Conservation (phyloP, 495 filamentous ascomycete species). For the Cryomyces minteri region DNA sequence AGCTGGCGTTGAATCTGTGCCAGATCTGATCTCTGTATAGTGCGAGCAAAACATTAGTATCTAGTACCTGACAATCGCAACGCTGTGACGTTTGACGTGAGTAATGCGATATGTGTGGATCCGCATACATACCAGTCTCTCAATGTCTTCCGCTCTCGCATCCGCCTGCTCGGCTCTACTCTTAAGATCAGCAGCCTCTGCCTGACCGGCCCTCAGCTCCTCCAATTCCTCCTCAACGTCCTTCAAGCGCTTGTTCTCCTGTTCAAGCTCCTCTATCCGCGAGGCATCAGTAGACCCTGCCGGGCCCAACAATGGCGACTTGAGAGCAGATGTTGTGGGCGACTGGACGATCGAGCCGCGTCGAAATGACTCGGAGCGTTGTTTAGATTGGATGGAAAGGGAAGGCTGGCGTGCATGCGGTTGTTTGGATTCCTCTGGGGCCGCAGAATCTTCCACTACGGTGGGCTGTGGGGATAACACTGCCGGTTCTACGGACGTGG, state of each 20-base stretch:
- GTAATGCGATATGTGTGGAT: background rate
- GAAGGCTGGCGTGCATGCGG: slow-evolving; percentile 28
- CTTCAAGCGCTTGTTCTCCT: slow-evolving; percentile 19
- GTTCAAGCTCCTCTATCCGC: slow-evolving; percentile 70
- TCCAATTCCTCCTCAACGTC: slow-evolving; percentile 56
- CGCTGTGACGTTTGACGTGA: background rate
- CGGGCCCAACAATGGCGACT: slow-evolving; percentile 34
- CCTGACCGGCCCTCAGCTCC: slow-evolving; percentile 52
- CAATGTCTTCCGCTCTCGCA: slow-evolving; percentile 28
- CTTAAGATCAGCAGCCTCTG: slow-evolving; percentile 20
- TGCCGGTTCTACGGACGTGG: no score
- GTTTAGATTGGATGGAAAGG: slow-evolving; percentile 61
- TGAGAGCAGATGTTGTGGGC: slow-evolving; percentile 18
- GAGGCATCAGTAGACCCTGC: slow-evolving; percentile 49
- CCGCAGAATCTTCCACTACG: slow-evolving; percentile 3
- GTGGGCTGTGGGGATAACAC: no score
- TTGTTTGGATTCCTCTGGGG: slow-evolving; percentile 16
- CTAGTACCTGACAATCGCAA: background rate
- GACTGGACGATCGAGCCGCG: slow-evolving; percentile 31
- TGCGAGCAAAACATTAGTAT: background rate
- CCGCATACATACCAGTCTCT: slow-evolving; percentile 42
- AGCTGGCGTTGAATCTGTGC: slow-evolving; percentile 65
- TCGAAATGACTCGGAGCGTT: slow-evolving; percentile 76
- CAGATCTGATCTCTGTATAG: slow-evolving; percentile 50
- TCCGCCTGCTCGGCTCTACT: slow-evolving; percentile 13